Conservation (phyloP, 805 yeast species). For the Alloascoidea hylecoeti region DNA sequence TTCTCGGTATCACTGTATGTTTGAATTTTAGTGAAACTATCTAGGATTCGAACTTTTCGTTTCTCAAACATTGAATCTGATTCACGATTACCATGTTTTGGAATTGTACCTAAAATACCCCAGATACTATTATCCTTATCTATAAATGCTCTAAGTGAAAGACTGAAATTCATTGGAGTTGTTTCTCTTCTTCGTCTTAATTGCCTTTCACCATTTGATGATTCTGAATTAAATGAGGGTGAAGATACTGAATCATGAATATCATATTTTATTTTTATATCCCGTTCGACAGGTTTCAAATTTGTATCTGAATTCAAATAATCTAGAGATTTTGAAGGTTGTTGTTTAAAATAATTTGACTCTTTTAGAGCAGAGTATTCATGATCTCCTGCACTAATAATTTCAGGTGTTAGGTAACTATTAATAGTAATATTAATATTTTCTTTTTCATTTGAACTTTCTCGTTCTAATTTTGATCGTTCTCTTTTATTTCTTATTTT, state of each 20-base stretch:
- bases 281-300: not conserved
- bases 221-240: not conserved
- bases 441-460: not conserved
- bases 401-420: not conserved
- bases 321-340: no score
- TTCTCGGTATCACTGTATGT: constrained; percentile 4
- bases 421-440: not conserved
- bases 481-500: constrained; percentile 2
- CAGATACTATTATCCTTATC: no score
- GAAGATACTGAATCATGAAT: not conserved
- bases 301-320: not conserved
- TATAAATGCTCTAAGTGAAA: no score
- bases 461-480: not conserved
- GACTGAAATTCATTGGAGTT: no score
- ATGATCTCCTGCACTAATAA: not conserved
- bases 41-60: not conserved
- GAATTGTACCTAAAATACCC: not conserved
- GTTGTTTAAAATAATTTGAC: no score
- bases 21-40: not conserved
- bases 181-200: no score
- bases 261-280: not conserved
- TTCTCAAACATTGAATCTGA: constrained; percentile 2
- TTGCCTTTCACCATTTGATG: no score
- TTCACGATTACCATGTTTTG: not conserved
- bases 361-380: no score